Evolutionary conservation across 805 yeast species (phyloP).

Genomic region (Debaryomyces maramus): DNA sequence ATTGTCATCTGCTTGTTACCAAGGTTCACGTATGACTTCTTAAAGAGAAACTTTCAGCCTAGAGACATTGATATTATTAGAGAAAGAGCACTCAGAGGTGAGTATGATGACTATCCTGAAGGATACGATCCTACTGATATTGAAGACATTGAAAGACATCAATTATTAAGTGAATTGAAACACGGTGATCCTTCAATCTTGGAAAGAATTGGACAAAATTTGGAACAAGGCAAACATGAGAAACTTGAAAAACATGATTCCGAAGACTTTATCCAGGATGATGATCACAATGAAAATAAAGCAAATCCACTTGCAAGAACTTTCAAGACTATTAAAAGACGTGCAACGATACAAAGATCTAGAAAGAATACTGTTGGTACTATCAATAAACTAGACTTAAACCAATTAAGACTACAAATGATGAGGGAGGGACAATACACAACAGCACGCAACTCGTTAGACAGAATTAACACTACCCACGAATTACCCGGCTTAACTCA

Average conservation of each 20-base stretch:
- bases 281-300: neutral
- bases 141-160: slow-evolving; percentile 42
- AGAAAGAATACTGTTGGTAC: slow-evolving; percentile 13
- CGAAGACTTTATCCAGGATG: neutral
- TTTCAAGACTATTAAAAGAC: slow-evolving; percentile 36
- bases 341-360: slow-evolving; percentile 22
- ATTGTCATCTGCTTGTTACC: slow-evolving; percentile 58
- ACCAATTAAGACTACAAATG: slow-evolving; percentile 40
- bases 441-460: slow-evolving; percentile 35
- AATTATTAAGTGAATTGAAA: slow-evolving; percentile 32
- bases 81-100: slow-evolving; percentile 57
- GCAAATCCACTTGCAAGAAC: slow-evolving; percentile 26
- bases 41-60: slow-evolving; percentile 56
- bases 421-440: slow-evolving; percentile 36
- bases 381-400: slow-evolving; percentile 28
- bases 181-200: slow-evolving; percentile 35
- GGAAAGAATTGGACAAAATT: slow-evolving; percentile 32
- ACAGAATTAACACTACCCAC: slow-evolving; percentile 45
- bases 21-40: slow-evolving; percentile 52
- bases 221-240: slow-evolving; percentile 11
- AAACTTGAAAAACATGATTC: slow-evolving; percentile 7
- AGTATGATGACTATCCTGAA: slow-evolving; percentile 47
- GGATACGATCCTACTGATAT: slow-evolving; percentile 55
- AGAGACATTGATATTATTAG: slow-evolving; percentile 69
- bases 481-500: slow-evolving; percentile 51